A percentile compares a stretch with the other conserved stretches of the same genome.
Conservation (phyloP, 371 early-diverging fungal species). For the Mortierella sp. region DNA sequence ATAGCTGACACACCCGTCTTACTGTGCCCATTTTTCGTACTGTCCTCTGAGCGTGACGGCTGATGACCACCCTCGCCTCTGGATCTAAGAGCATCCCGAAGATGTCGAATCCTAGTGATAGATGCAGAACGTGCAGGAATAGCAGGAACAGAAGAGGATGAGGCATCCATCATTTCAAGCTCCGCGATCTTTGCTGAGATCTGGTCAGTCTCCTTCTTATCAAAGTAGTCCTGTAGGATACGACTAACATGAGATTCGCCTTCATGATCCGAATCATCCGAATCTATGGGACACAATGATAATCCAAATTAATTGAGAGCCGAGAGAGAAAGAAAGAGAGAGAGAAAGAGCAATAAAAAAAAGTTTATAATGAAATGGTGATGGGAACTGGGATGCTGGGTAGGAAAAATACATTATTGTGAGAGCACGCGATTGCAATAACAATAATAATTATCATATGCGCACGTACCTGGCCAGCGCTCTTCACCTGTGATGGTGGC, state of each 20-base stretch:
- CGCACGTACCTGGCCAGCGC: constrained; percentile 57
- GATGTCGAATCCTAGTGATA: constrained; percentile 1
- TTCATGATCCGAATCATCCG: constrained; percentile 70
- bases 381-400: background rate
- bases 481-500: constrained; percentile 65
- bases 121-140: constrained; percentile 17
- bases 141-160: background rate
- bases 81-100: constrained; percentile 13
- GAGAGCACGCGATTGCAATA: background rate
- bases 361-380: background rate
- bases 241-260: constrained; percentile 68
- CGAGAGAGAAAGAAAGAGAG: background rate
- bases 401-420: background rate
- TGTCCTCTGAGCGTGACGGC: constrained; percentile 19
- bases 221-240: constrained; percentile 64
- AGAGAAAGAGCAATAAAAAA: background rate
- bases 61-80: constrained; percentile 24
- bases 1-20: constrained; percentile 1
- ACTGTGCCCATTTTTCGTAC: background rate
- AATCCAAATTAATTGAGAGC: constrained; percentile 28
- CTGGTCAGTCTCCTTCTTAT: constrained; percentile 54
- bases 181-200: constrained; percentile 34
- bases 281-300: constrained; percentile 55
- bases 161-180: constrained; percentile 22
- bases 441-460: background rate